phyloP scores from a whole-genome alignment of 192 early-diverging fungal species.

The Coemansia sp. region DNA sequence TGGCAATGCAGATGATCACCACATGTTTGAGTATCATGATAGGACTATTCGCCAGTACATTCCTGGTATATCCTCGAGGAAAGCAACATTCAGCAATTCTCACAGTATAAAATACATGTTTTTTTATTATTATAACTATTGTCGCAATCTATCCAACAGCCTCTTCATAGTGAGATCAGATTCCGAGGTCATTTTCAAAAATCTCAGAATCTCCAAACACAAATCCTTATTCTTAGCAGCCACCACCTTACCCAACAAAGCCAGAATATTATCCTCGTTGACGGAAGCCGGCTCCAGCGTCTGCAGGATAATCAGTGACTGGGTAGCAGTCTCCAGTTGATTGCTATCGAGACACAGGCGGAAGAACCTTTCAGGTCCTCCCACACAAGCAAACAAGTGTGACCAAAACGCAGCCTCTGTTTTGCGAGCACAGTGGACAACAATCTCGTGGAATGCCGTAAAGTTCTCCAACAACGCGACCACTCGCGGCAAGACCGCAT shows the following conservation, averaged over 20 bases:
- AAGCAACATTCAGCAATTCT: conserved; percentile 46
- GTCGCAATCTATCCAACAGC: conserved; percentile 12
- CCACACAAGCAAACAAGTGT: conserved; percentile 83
- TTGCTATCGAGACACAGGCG: conserved; percentile 73
- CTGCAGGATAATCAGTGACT: conserved; percentile 91
- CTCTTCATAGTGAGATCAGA: conserved; percentile 33
- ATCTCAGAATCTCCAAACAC: conserved; percentile 47
- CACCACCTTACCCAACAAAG: conserved; percentile 26
- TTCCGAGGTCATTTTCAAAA: conserved; percentile 31
- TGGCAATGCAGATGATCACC: conserved; percentile 64
- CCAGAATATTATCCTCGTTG: conserved; percentile 31
- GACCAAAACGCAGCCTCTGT: conserved; percentile 94
- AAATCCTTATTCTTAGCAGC: conserved; percentile 15
- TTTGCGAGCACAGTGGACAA: conserved; percentile 95
- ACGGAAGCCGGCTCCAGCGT: conserved; percentile 73
- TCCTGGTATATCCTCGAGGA: conserved; percentile 62
- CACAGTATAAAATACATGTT: conserved; percentile 42
- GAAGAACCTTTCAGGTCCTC: conserved; percentile 84
- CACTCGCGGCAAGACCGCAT: conserved; percentile 69
- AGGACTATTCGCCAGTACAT: conserved; percentile 68
- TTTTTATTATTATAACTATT: background rate
- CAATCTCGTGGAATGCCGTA: conserved; percentile 75
- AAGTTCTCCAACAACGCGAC: conserved; percentile 83
- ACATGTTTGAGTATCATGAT: conserved; percentile 70
- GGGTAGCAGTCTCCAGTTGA: conserved; percentile 83